A percentile compares a stretch with the other conserved stretches of the same genome.
These are phyloP conservation scores for Ophiostoma sp. DNA, from an alignment of 2,329 filamentous ascomycete genomes.

Conservation along the genomic window DNA sequence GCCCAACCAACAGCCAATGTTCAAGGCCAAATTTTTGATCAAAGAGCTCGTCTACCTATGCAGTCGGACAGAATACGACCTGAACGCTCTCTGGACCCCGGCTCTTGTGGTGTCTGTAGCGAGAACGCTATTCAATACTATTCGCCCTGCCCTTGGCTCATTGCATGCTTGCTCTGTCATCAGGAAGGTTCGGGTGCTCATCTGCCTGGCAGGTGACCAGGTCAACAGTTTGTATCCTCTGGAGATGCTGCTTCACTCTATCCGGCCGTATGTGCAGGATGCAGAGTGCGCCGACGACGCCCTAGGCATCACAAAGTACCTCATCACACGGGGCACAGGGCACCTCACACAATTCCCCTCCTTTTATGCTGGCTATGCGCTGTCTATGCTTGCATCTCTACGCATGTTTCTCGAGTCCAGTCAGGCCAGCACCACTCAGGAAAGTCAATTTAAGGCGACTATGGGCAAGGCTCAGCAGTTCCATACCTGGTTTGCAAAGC, in stretches of 20 bases:
- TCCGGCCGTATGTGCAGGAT: conserved; percentile 73
- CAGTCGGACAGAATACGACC: conserved; percentile 61
- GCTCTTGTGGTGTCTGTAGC: conserved; percentile 68
- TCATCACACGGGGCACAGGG: conserved; percentile 61
- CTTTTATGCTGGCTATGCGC: conserved; percentile 73
- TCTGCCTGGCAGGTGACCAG: conserved; percentile 68
- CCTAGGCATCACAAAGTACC: conserved; percentile 78
- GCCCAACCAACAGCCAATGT: conserved; percentile 78
- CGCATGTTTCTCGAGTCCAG: conserved; percentile 68
- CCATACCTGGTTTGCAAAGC: conserved; percentile 69
- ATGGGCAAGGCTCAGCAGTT: conserved; percentile 71
- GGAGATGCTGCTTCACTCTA: conserved; percentile 80
- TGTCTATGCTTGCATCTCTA: conserved; percentile 75
- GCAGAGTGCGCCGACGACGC: conserved; percentile 86
- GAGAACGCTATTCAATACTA: conserved; percentile 71
- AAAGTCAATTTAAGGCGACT: conserved; percentile 73
- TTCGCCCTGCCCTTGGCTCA: conserved; percentile 78
- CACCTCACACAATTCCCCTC: conserved; percentile 63
- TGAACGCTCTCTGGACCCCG: conserved; percentile 66
- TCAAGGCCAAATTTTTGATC: conserved; percentile 70
- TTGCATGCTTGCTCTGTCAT: conserved; percentile 82
- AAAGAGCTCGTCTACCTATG: conserved; percentile 76
- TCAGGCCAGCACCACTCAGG: conserved; percentile 76
- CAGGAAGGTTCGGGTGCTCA: conserved; percentile 74
- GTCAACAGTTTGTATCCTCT: conserved; percentile 76